These are phyloP conservation scores for Paraconiothyrium brasiliense DNA, from an alignment of 2,329 filamentous ascomycete species.

Conservation along the genomic window DNA sequence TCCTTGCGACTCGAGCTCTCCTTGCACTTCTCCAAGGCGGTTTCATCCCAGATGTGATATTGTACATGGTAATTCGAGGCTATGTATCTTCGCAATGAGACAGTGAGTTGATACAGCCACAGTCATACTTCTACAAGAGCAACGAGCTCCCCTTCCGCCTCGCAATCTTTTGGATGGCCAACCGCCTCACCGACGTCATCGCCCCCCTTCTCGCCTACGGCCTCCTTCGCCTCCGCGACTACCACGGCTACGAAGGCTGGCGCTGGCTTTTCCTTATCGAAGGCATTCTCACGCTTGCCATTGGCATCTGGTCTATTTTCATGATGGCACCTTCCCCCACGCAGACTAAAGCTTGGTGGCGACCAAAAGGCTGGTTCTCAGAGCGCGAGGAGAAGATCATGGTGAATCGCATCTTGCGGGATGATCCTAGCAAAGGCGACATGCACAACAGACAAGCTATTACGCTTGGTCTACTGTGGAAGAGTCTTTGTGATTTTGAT, in stretches of 20 bases:
- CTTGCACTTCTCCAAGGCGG: conserved; percentile 53
- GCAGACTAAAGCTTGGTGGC: conserved; percentile 56
- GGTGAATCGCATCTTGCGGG: conserved; percentile 68
- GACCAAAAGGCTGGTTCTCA: conserved; percentile 67
- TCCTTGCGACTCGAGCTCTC: conserved; percentile 49
- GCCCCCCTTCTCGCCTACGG: conserved; percentile 49
- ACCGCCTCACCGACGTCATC: conserved; percentile 44
- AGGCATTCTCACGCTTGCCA: conserved; percentile 31
- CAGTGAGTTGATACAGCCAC: neutral
- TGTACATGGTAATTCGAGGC: conserved; percentile 62
- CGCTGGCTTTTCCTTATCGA: conserved; percentile 59
- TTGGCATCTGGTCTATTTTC: conserved; percentile 33
- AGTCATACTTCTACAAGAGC: conserved; percentile 73
- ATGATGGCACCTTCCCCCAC: conserved; percentile 61
- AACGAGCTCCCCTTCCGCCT: conserved; percentile 52
- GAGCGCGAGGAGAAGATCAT: conserved; percentile 73
- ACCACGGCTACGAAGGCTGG: conserved; percentile 56
- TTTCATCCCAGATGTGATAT: conserved; percentile 68
- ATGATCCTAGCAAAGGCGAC: conserved; percentile 64
- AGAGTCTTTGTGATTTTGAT: conserved; percentile 29
- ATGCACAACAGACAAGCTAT: conserved; percentile 54
- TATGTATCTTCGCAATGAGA: neutral
- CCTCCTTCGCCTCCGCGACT: conserved; percentile 51
- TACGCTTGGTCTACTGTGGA: conserved; percentile 27
- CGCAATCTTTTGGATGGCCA: conserved; percentile 53